Percentiles rank a stretch among this genome's conserved stretches.
phyloP scores from a whole-genome alignment of 306 rosid genomes.

The Fagus sylvatica region DNA sequence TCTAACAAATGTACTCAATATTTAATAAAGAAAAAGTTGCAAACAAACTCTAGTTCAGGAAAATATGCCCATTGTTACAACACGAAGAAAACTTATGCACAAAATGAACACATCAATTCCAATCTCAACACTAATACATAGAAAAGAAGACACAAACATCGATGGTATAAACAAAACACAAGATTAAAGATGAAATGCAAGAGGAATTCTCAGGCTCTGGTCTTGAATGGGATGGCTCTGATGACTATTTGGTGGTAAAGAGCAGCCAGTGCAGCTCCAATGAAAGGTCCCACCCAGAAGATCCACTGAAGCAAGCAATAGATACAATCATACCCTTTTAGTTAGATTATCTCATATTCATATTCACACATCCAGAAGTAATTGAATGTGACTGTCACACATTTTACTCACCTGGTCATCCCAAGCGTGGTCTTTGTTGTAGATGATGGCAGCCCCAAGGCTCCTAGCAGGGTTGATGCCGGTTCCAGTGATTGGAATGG shows the following conservation, averaged over 20 bases:
- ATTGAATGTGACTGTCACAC: neutral
- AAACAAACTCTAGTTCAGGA: too few species aligned
- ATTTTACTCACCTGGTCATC: constrained; percentile 35
- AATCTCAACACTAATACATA: neutral
- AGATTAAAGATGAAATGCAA: neutral
- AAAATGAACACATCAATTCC: neutral
- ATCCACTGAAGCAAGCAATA: constrained; percentile 39
- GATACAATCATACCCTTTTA: too few species aligned
- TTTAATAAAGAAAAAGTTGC: too few species aligned
- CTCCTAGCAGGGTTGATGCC: constrained; percentile 58
- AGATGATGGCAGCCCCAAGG: constrained; percentile 47
- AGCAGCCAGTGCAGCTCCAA: constrained; percentile 63
- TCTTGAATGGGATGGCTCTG: constrained; percentile 48
- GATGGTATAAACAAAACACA: neutral
- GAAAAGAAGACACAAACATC: neutral
- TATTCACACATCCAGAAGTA: neutral
- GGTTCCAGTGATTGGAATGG: constrained; percentile 47
- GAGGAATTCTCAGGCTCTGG: constrained; percentile 21
- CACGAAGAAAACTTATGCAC: neutral
- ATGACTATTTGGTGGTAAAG: constrained; percentile 51
- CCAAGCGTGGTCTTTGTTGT: constrained; percentile 47
- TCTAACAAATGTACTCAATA: too few species aligned
- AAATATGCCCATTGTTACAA: neutral
- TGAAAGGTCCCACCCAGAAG: constrained; percentile 62
- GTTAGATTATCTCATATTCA: neutral